Evolutionary conservation across 352 stramenopile genomes (phyloP), one percentile per base, ranked within the genome.

Genomic region (Globisporangium paddicum): DNA sequence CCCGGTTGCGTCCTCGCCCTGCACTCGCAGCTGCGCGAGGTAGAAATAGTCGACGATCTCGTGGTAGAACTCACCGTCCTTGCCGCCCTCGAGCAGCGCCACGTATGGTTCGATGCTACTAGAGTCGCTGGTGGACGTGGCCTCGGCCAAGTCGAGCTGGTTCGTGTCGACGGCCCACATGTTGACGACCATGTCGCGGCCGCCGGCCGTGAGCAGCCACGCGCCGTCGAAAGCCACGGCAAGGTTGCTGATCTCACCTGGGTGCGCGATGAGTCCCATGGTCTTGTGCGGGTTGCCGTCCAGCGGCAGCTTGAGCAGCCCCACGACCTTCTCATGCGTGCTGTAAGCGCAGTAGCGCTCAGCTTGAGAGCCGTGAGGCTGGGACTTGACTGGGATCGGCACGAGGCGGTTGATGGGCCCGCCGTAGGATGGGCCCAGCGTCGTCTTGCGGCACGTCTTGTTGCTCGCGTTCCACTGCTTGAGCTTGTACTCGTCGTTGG

Each of bases 31-130:
- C 65, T 98, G 88, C 3, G 85, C 85, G 57, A 97, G 92, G 67
- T 97, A 98, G 66, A 98, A 98, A 70, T 97, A 98, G 63, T 98
- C 90, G 32, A 97, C 83, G 14, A 98, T 90, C 40, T 98, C 89
- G 48, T 96, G 67, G 68, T 92, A 95, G 54, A 97, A 89, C 25
- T 72, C 77, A 0, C 92, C 91, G 6, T 89, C 70, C 2, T 61
- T 58, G 18, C 86, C 90, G 44, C 90, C 90, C 69, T 97, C 89
- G 5, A 98, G 71, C 19, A 97, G 70, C 23, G 86, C 72, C 45
- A 96, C 59, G 58, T 87, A 98, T 10, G 91, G 86, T 41, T 82
- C 72, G 1, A 96, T 53, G 21, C 6, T 45, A n/a, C n/a, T n/a
- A n/a, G n/a, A n/a, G 19, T 28, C 30, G 30, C 21, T 45, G 2